Base-by-base conservation (phyloP, 2,329 filamentous ascomycete genomes). In the Talaromyces islandicus region DNA sequence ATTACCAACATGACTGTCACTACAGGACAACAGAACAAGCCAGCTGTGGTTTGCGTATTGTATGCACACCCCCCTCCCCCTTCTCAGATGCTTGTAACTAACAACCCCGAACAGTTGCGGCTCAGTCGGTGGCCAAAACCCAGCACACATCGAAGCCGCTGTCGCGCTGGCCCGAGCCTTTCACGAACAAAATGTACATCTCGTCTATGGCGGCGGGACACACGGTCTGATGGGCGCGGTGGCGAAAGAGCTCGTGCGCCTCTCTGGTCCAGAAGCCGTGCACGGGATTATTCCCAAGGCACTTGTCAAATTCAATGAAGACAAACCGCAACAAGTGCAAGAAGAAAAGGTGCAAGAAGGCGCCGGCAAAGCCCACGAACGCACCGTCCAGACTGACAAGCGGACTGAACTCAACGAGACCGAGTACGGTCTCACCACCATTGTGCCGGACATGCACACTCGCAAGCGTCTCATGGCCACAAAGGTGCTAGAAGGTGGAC, bases 371-470 rank as follows among this genome's bases (percentile, higher is more conserved):
- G 67, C 66, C 6, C 75, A 77, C 56, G 82, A 83, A 65, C 81
- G 87, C 57, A 78, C 83, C 11, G 77, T 89, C n/a, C n/a, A n/a
- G 9, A 46, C 19, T 30, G 65, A 68, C 50, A 62, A 68, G 35
- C 53, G 66, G 11, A 65, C 67, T 1, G 67, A 75, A 41, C 64
- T 76, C 4, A 68, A 69, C 48, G 71, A 78, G 60, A 71, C 71
- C 0, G 75, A 79, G 58, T 99, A 91, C 72, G 94, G 94, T 10
- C 80, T 83, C 50, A 97, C 92, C 12, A 97, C 92, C 0, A 86
- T 97, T 9, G 94, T 97, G 29, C 83, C 86, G 67, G 92, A 97
- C 73, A 99, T 99, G 94, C 94, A 99, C 77, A 92, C 91, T 48
- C 86, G 94, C 64, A 99, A 99, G 81, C 86, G 89, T 67, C 82